Evolutionary conservation across 73 alveolate species (phyloP).

Genomic region (Tetrahymena borealis): DNA sequence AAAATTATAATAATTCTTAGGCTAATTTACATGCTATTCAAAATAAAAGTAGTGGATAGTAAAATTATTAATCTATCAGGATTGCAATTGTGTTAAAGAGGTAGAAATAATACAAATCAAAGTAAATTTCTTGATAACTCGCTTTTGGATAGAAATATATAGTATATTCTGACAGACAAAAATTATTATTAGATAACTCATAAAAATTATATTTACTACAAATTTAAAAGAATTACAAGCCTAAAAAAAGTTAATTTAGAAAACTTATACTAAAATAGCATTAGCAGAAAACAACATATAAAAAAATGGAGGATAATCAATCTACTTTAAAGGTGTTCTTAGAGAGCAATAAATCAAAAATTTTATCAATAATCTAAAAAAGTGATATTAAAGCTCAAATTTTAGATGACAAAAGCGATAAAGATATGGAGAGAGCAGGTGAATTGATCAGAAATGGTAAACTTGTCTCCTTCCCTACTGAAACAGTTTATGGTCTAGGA

Average conservation of each 20-base stretch:
- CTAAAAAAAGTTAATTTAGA: not conserved
- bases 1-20: not conserved
- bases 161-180: too few species aligned
- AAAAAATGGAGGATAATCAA: not conserved
- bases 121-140: too few species aligned
- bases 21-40: not conserved
- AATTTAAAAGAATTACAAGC: too few species aligned
- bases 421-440: not conserved
- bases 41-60: not conserved
- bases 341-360: not conserved
- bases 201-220: too few species aligned
- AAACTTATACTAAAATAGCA: too few species aligned
- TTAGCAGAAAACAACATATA: not conserved
- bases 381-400: not conserved
- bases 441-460: not conserved
- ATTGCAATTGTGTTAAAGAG: not conserved
- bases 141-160: too few species aligned
- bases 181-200: too few species aligned
- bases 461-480: slow-evolving; percentile 87
- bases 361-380: not conserved
- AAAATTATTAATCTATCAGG: not conserved
- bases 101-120: not conserved
- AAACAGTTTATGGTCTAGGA: slow-evolving; percentile 97
- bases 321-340: not conserved
- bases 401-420: not conserved